Conservation (phyloP, 192 early-diverging fungal species). For the Backusella mclennaniae region DNA sequence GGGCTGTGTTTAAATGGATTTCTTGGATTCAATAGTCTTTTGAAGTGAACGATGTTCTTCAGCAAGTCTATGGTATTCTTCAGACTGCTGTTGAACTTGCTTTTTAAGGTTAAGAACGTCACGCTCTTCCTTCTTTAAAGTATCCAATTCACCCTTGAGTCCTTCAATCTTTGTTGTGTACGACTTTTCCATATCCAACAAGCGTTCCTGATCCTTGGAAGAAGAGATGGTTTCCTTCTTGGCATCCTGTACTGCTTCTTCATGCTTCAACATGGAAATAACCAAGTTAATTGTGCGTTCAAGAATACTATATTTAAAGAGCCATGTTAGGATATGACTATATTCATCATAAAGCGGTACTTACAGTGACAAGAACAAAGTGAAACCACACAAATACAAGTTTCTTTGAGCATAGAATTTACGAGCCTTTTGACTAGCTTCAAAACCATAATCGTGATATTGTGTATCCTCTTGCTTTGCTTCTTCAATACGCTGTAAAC, state of each 20-base stretch:
- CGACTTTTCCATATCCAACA: slow-evolving; percentile 17
- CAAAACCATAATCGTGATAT: slow-evolving; percentile 37
- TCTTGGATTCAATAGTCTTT: background rate
- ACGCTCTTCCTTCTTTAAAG: slow-evolving; percentile 23
- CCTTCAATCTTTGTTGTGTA: slow-evolving; percentile 14
- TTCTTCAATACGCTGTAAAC: slow-evolving; percentile 36
- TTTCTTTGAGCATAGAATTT: slow-evolving; percentile 63
- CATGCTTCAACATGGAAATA: slow-evolving; percentile 46
- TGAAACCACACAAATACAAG: slow-evolving; percentile 61
- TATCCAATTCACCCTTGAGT: slow-evolving; percentile 18
- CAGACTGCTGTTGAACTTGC: slow-evolving; percentile 16
- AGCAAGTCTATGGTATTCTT: slow-evolving; percentile 29
- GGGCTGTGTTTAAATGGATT: background rate
- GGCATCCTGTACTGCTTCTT: slow-evolving; percentile 36
- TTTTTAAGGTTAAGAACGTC: slow-evolving; percentile 33
- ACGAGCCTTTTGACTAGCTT: slow-evolving; percentile 38
- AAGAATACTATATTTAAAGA: slow-evolving; percentile 37
- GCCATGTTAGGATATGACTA: background rate
- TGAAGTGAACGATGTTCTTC: slow-evolving; percentile 24
- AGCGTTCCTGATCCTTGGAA: slow-evolving; percentile 16
- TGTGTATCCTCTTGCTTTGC: slow-evolving; percentile 13
- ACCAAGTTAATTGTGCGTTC: slow-evolving; percentile 56
- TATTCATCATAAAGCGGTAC: background rate
- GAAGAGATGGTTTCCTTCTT: slow-evolving; percentile 15
- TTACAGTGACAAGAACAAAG: slow-evolving; percentile 57